Conservation (phyloP, 2,329 filamentous ascomycete genomes). For the Coleophoma crateriformis region DNA sequence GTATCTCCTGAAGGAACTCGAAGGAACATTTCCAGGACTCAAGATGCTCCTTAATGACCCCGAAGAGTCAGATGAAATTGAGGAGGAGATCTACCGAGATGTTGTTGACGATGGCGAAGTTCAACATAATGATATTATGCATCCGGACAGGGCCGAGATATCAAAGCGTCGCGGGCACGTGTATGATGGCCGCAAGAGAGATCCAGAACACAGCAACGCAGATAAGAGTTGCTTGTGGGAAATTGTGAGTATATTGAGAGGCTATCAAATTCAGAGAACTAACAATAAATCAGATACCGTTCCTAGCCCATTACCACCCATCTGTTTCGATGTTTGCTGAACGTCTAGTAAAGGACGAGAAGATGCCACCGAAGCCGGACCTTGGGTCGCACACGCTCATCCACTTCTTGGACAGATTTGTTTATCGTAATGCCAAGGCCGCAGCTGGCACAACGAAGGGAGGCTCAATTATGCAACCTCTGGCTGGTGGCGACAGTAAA, state of each 20-base stretch:
- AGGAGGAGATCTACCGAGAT: slow-evolving; percentile 51
- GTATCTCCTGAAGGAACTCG: slow-evolving; percentile 79
- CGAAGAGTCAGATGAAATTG: slow-evolving; percentile 69
- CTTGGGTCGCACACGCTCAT: slow-evolving; percentile 85
- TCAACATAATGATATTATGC: slow-evolving; percentile 13
- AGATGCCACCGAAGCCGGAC: slow-evolving; percentile 82
- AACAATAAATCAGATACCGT: slow-evolving; percentile 44
- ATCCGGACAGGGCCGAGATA: slow-evolving; percentile 1
- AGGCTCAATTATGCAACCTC: slow-evolving; percentile 93
- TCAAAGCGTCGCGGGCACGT: slow-evolving; percentile 19
- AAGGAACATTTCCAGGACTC: slow-evolving; percentile 73
- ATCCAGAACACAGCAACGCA: slow-evolving; percentile 90
- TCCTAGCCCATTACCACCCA: slow-evolving; percentile 82
- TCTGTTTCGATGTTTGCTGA: slow-evolving; percentile 82
- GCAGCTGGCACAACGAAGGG: slow-evolving; percentile 60
- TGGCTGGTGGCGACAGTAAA: slow-evolving; percentile 56
- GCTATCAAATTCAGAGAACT: slow-evolving; percentile 3
- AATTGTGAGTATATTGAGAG: slow-evolving; percentile 45
- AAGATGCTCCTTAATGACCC: slow-evolving; percentile 73
- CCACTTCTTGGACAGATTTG: slow-evolving; percentile 95
- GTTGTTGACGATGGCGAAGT: slow-evolving; percentile 49
- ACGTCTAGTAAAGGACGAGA: slow-evolving; percentile 62
- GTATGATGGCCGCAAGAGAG: slow-evolving; percentile 87
- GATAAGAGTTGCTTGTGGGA: slow-evolving; percentile 93
- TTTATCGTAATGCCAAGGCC: slow-evolving; percentile 90